Evolutionary conservation across 345 rosid species (phyloP), one percentile per base, ranked within the genome.

Genomic region (Arabis hirsuta): DNA sequence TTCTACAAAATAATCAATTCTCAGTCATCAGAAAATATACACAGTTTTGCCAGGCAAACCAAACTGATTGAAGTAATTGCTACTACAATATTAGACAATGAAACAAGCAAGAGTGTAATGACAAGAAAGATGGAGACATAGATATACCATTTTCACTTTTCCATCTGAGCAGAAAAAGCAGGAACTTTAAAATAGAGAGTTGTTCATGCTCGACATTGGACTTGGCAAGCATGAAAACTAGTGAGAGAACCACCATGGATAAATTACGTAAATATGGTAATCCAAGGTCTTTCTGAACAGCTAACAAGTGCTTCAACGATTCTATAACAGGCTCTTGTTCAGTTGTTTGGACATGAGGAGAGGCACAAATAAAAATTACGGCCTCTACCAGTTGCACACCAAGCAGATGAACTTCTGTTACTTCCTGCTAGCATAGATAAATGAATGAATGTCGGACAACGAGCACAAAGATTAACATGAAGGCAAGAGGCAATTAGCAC

Each of bases 181-280:
- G 76, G 60, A 94, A 77, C 50, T 84, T 89, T 73, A 94, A 50
- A 65, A 88, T 53, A 69, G 88, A 81, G 55, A 94, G 81, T 67
- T 89, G 94, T 50, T 94, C 96, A 7, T 90, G 96, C 77, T 94
- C 98, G 34, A 90, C 86, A 65, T 73, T 94, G 16, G 91, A 86
- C 44, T 84, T 82, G 60, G 81, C 62, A 65, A 94, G 90, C 72
- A 83, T 69, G 72, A 66, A 41, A 79, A 85, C 74, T 59, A 90
- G 76, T 54, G 91, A 90, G 54, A 84, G 80, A 41, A 81, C 58
- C 62, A 76, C 79, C 61, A 90, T 72, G 19, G 86, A 84, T 39
- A 87, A 62, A 73, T 85, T 88, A 46, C 54, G 82, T 45, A 68
- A 61, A 79, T 82, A 89, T 39, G 62, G 73, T 78, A 93, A 77